Percentiles rank a stretch among this genome's conserved stretches.
Evolutionary conservation across 164 flowering plant genomes (phyloP).

Genomic region (Akebia trifoliata): DNA sequence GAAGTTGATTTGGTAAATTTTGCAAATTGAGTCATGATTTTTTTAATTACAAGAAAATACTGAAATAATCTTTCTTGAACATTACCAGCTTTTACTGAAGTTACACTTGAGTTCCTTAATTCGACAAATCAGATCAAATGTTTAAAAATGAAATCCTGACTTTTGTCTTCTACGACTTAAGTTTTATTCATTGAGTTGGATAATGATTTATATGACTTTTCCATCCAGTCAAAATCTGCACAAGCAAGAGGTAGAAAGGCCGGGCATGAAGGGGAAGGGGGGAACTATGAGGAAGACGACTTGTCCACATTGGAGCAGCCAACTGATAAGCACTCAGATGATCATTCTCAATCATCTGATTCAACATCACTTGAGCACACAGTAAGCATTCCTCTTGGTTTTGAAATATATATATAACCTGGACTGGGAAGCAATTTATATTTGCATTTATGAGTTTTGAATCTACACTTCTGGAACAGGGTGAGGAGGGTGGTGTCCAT

Average conservation of each 20-base stretch:
- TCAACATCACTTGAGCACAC: conserved; percentile 32
- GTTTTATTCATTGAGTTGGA: neutral
- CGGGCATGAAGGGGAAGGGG: conserved; percentile 52
- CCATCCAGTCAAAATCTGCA: conserved; percentile 42
- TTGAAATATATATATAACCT: neutral
- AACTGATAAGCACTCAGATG: conserved; percentile 52
- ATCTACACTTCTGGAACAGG: conserved; percentile 31
- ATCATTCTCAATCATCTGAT: conserved; percentile 35
- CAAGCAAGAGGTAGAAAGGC: conserved; percentile 50
- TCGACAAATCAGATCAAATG: too few relatives aligned
- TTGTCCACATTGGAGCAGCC: conserved; percentile 46
- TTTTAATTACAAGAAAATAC: neutral
- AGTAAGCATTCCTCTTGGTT: conserved; percentile 26
- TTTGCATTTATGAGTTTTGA: neutral
- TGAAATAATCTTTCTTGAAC: too few relatives aligned
- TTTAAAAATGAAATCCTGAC: too few relatives aligned
- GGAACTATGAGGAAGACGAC: conserved; percentile 52
- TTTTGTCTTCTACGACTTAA: too few relatives aligned
- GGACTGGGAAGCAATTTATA: neutral
- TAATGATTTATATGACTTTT: neutral
- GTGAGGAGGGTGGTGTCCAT: conserved; percentile 48
- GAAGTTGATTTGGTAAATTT: neutral
- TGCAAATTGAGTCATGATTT: too few relatives aligned
- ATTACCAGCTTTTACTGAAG: too few relatives aligned
- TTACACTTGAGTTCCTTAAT: too few relatives aligned